Base-by-base conservation (phyloP, 2,329 filamentous ascomycete genomes). In the Huntiella omanensis region DNA sequence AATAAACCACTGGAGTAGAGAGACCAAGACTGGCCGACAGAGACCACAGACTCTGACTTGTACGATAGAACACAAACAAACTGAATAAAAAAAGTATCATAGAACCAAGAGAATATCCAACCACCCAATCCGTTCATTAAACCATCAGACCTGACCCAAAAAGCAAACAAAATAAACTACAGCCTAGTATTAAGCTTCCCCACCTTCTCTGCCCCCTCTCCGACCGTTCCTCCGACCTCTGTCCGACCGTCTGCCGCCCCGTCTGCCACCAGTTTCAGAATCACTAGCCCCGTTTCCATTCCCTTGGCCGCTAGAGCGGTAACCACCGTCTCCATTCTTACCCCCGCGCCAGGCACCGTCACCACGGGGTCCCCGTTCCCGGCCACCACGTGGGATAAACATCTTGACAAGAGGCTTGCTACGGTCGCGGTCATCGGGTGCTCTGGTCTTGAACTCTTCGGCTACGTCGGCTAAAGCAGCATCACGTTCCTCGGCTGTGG, bases 371-470 rank as follows among this genome's bases (percentile, higher is more conserved):
- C 74, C 17, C 67, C 57, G 55, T 71, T 73, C 28, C 19, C 13
- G 35, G 36, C 41, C 19, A 28, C 37, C 72, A 54, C 74, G 76
- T 40, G 81, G 78, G 57, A 83, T 75, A 64, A 86, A 94, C 56
- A 86, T 74, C 66, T 86, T 86, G 50, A 93, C 77, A 48, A 84
- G 73, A 11, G 85, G 83, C 62, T 81, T 83, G 52, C 79, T 80
- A 52, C 83, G 77, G 33, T 41, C 40, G 22, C 22, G 22, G 52
- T 85, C 81, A 55, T 80, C 79, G 32, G 75, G 71, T 36, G 71
- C 72, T 52, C 75, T 72, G 52, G 77, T 82, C 69, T 87, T 88
- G 55, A 80, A 70, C 38, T 91, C 83, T 11, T 78, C 71, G 4
- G 84, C 74, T 49, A 92, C 70, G 52, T 77, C 77, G 37, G 77